These are phyloP conservation scores for Penicillium sp. DNA, from an alignment of 2,329 filamentous ascomycete genomes.

Conservation along the genomic window DNA sequence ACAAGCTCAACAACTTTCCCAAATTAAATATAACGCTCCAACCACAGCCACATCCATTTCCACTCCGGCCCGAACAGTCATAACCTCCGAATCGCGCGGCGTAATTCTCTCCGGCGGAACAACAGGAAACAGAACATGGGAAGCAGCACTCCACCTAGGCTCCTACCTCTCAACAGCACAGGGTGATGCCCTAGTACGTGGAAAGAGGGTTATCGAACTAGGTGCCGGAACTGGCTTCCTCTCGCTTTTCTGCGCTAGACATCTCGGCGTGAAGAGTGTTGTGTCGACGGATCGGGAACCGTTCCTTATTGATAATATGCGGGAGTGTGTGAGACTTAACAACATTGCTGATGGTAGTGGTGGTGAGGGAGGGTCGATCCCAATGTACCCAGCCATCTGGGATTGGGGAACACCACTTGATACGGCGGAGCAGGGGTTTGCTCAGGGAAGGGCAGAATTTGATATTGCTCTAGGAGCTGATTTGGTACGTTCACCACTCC, in stretches of 20 bases:
- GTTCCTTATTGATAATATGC: constrained; percentile 45
- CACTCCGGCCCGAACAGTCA: constrained; percentile 29
- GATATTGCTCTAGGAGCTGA: constrained; percentile 49
- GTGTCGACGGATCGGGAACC: constrained; percentile 66
- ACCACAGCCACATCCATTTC: constrained; percentile 3
- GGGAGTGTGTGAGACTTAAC: constrained; percentile 43
- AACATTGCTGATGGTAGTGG: constrained; percentile 17
- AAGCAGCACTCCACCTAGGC: constrained; percentile 67
- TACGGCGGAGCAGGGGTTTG: constrained; percentile 5
- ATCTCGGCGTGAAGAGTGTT: constrained; percentile 58
- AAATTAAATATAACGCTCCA: constrained; percentile 70
- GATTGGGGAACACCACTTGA: constrained; percentile 44
- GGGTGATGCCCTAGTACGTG: constrained; percentile 53
- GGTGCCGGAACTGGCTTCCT: constrained; percentile 71
- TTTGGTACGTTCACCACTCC: constrained; percentile 35
- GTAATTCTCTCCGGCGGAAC: constrained; percentile 62
- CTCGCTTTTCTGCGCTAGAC: constrained; percentile 65
- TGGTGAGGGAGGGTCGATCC: constrained; percentile 11
- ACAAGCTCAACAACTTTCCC: constrained; percentile 71
- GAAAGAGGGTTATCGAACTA: constrained; percentile 65
- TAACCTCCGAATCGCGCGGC: constrained; percentile 59
- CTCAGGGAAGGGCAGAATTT: constrained; percentile 23
- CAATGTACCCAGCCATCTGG: constrained; percentile 43
- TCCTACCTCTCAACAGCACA: constrained; percentile 57
- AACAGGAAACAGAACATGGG: constrained; percentile 72